phyloP scores from a whole-genome alignment of 164 flowering plant species.

The Sextonia rubra region DNA sequence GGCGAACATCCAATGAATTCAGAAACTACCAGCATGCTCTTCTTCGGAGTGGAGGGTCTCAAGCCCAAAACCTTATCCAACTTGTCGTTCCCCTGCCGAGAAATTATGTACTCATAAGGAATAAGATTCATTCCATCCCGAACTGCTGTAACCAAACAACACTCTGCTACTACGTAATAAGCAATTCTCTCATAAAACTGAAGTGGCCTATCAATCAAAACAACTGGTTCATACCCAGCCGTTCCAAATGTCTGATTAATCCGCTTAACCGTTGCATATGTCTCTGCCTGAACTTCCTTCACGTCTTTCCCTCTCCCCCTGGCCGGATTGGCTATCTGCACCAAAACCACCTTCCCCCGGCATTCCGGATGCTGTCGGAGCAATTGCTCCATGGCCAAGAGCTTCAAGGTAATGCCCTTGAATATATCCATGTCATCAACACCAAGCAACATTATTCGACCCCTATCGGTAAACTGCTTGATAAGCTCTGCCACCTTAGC shows the following conservation, averaged over 20 bases:
- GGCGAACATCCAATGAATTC: conserved; percentile 84
- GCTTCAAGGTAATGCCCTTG: conserved; percentile 69
- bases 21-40: conserved; percentile 70
- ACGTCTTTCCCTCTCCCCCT: conserved; percentile 72
- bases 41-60: conserved; percentile 38
- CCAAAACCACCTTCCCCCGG: conserved; percentile 65
- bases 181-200: conserved; percentile 57
- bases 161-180: conserved; percentile 52
- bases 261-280: conserved; percentile 39
- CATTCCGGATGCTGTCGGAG: conserved; percentile 62
- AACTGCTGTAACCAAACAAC: conserved; percentile 53
- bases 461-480: conserved; percentile 36
- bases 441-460: conserved; percentile 52
- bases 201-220: conserved; percentile 47
- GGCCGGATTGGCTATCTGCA: conserved; percentile 74
- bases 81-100: conserved; percentile 57
- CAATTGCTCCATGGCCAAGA: conserved; percentile 72
- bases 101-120: conserved; percentile 64
- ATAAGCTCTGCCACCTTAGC: conserved; percentile 47
- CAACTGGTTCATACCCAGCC: conserved; percentile 52
- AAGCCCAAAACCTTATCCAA: conserved; percentile 47
- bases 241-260: conserved; percentile 51
- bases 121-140: conserved; percentile 83
- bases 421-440: conserved; percentile 84
- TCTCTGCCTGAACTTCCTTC: conserved; percentile 63